phyloP scores from a whole-genome alignment of 495 filamentous ascomycete species.

The Aspergillus homomorphus region DNA sequence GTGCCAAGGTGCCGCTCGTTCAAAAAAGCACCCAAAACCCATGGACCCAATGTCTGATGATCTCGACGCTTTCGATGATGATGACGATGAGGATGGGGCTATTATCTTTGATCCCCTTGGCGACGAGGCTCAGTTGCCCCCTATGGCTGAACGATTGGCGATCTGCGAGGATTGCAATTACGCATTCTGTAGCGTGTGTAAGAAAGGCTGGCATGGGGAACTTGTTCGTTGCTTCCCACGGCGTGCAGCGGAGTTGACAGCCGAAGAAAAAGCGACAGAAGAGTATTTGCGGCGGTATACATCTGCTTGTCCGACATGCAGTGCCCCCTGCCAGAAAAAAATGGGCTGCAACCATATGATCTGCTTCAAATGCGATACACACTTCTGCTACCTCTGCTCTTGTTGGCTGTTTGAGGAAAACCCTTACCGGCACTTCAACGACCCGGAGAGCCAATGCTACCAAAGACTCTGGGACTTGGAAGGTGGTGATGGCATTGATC shows the following conservation, averaged over 20 bases:
- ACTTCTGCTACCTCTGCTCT: slow-evolving; percentile 95
- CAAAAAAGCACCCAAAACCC: slow-evolving; percentile 73
- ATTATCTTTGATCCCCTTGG: slow-evolving; percentile 33
- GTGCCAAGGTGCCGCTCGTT: slow-evolving; percentile 89
- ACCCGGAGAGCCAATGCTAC: slow-evolving; percentile 61
- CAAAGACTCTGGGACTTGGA: slow-evolving; percentile 89
- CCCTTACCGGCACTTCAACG: slow-evolving; percentile 88
- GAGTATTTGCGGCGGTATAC: slow-evolving; percentile 79
- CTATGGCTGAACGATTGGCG: slow-evolving; percentile 60
- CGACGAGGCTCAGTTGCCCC: slow-evolving; percentile 38
- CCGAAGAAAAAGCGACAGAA: slow-evolving; percentile 78
- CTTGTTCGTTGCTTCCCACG: slow-evolving; percentile 61
- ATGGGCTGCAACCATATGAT: slow-evolving; percentile 98
- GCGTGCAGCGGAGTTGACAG: slow-evolving; percentile 62
- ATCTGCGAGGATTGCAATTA: slow-evolving; percentile 89
- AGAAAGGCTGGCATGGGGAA: slow-evolving; percentile 86
- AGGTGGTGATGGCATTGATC: slow-evolving; percentile 65
- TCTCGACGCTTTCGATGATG: slow-evolving; percentile 48
- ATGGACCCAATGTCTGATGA: slow-evolving; percentile 48
- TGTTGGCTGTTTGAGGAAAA: slow-evolving; percentile 77
- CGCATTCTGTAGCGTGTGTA: slow-evolving; percentile 79
- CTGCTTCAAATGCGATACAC: slow-evolving; percentile 82
- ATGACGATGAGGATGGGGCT: slow-evolving; percentile 34
- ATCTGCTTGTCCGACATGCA: slow-evolving; percentile 86
- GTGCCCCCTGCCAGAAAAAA: slow-evolving; percentile 79